phyloP scores from a whole-genome alignment of 805 yeast species.

The Zygotorulaspora chibaensis region DNA sequence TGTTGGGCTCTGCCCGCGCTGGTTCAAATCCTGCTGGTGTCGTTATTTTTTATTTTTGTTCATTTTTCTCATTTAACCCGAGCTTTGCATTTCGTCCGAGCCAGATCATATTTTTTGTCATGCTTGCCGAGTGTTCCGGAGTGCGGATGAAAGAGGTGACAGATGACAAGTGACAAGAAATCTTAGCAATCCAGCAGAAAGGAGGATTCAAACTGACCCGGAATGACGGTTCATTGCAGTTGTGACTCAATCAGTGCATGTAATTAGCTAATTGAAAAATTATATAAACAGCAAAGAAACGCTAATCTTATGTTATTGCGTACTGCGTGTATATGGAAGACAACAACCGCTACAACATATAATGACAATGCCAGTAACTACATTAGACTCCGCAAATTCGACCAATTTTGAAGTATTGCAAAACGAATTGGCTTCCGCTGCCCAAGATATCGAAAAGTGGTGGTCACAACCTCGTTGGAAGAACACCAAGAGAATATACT shows the following conservation, averaged over 20 bases:
- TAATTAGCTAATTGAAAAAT: background rate
- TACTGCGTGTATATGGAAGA: background rate
- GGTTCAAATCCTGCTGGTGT: slow-evolving; percentile 44
- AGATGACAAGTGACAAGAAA: slow-evolving; percentile 1
- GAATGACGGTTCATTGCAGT: background rate
- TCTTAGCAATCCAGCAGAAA: background rate
- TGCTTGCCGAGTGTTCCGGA: background rate
- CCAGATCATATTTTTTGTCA: background rate
- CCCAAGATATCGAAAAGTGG: slow-evolving; percentile 76
- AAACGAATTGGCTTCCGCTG: slow-evolving; percentile 40
- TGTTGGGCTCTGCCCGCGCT: slow-evolving; percentile 43
- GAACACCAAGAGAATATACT: slow-evolving; percentile 79
- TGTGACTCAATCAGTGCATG: background rate
- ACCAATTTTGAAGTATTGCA: slow-evolving; percentile 15
- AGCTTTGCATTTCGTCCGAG: slow-evolving; percentile 11
- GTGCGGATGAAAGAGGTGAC: background rate
- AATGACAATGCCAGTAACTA: slow-evolving; percentile 1
- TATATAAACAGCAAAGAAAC: background rate
- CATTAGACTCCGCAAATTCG: slow-evolving; percentile 4
- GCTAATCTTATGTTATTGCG: background rate
- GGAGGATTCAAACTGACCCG: background rate
- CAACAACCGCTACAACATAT: background rate
- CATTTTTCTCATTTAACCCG: background rate
- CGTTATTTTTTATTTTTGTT: slow-evolving; percentile 27
- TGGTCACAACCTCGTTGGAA: slow-evolving; percentile 93